Conservation (phyloP, 768 basidiomycete species). For the Podaxis sp. region DNA sequence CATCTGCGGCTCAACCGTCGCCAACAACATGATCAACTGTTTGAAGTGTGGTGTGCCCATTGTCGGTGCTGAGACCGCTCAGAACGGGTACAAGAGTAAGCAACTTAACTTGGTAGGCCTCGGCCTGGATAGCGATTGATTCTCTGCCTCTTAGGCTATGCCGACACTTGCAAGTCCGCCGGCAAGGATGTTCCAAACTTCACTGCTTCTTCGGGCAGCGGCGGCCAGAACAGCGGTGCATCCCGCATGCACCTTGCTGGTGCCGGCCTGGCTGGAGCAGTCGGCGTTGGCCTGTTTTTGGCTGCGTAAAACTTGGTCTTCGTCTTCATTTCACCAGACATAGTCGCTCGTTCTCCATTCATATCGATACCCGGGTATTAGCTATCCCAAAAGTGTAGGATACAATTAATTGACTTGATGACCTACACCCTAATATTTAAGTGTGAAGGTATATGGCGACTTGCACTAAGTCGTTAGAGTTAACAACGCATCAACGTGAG, state of each 20-base stretch:
- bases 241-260: neutral
- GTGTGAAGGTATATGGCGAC: too few species aligned
- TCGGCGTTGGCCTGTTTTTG: neutral
- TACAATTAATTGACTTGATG: too few species aligned
- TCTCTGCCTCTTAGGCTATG: neutral
- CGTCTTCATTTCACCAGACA: neutral
- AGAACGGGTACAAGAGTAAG: slow-evolving; percentile 4
- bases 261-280: neutral
- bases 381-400: too few species aligned
- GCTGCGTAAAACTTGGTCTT: neutral
- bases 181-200: slow-evolving; percentile 3
- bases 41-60: neutral
- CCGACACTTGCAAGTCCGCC: slow-evolving; percentile 5
- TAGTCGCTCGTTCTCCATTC: neutral
- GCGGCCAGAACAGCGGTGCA: neutral
- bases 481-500: too few species aligned
- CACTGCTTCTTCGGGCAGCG: neutral
- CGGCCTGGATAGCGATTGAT: neutral
- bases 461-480: too few species aligned
- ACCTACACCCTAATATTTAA: too few species aligned
- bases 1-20: neutral
- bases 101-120: neutral
- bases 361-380: neutral
- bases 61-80: neutral
- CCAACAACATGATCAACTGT: neutral